phyloP scores from a whole-genome alignment of 495 filamentous ascomycete genomes.

The Penicillium egyptiacum region DNA sequence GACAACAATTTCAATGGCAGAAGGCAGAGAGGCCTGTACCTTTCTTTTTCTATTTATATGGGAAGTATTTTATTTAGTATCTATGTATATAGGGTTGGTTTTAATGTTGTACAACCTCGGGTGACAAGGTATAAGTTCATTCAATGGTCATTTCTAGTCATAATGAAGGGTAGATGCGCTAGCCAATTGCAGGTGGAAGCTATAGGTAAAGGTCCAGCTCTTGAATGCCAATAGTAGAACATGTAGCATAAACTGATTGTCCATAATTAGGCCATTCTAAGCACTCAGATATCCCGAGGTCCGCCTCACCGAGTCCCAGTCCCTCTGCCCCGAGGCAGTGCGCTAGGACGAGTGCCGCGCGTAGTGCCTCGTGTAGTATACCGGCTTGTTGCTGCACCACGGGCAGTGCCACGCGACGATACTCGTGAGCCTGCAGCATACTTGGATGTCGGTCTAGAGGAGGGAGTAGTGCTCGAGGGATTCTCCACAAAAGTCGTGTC shows the following conservation, averaged over 20 bases:
- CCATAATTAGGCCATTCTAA: not conserved
- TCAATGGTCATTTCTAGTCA: slow-evolving; percentile 3
- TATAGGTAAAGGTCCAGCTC: slow-evolving; percentile 1
- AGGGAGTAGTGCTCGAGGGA: slow-evolving; percentile 57
- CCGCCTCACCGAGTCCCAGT: slow-evolving; percentile 28
- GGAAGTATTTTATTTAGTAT: not conserved
- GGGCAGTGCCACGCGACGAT: slow-evolving; percentile 33
- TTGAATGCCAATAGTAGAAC: not conserved
- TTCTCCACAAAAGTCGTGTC: slow-evolving; percentile 94
- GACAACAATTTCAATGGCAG: slow-evolving; percentile 5
- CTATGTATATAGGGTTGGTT: not conserved
- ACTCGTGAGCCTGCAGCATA: slow-evolving; percentile 50
- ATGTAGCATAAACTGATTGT: not conserved
- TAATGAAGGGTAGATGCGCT: not conserved
- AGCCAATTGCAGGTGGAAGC: not conserved
- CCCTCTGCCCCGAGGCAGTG: slow-evolving; percentile 43
- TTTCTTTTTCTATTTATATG: not conserved
- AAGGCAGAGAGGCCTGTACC: not conserved
- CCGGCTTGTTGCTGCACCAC: slow-evolving; percentile 44
- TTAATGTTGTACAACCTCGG: not conserved
- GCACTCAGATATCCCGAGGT: not conserved
- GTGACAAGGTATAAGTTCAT: not conserved
- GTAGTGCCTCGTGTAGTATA: slow-evolving; percentile 41
- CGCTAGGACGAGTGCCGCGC: slow-evolving; percentile 41
- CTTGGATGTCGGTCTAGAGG: slow-evolving; percentile 64